phyloP scores from a whole-genome alignment of 2,329 filamentous ascomycete species.

The Cladobotryum mycophilum region DNA sequence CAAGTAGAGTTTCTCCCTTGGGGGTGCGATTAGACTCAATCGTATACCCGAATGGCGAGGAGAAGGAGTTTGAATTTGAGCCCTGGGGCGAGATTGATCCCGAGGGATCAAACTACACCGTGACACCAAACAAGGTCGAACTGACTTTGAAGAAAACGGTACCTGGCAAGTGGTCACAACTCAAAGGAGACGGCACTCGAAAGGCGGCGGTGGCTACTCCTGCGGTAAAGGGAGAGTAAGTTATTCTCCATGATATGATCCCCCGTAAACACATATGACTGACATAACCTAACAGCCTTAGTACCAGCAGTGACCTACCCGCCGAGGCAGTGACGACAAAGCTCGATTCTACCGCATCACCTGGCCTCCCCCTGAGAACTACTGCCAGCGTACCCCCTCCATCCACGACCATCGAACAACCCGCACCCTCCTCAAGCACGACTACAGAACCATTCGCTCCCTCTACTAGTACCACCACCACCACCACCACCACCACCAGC shows the following conservation, averaged over 20 bases:
- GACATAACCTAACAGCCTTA: too few relatives aligned
- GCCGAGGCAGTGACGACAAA: too few relatives aligned
- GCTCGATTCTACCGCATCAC: too few relatives aligned
- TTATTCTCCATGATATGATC: neutral
- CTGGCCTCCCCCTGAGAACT: too few relatives aligned
- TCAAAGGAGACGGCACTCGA: conserved; percentile 12
- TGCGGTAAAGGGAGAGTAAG: conserved; percentile 18
- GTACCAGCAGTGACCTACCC: too few relatives aligned
- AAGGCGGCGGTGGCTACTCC: conserved; percentile 2
- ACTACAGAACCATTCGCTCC: too few relatives aligned
- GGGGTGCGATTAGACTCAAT: conserved; percentile 23
- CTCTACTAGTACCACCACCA: too few relatives aligned
- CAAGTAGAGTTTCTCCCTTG: conserved; percentile 28
- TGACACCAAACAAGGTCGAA: conserved; percentile 76
- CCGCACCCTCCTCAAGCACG: too few relatives aligned
- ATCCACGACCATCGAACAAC: too few relatives aligned
- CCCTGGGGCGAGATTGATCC: conserved; percentile 62
- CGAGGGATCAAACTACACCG: conserved; percentile 51
- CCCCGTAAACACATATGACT: too few relatives aligned
- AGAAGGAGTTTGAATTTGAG: conserved; percentile 56
- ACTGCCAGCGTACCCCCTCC: too few relatives aligned
- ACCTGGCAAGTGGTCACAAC: conserved; percentile 60
- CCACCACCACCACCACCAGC: too few relatives aligned
- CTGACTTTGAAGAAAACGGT: conserved; percentile 62
- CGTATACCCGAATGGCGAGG: conserved; percentile 42